Evolutionary conservation across 148 eudicot genomes (phyloP), one percentile per base, ranked within the genome.

Genomic region (Gaultheria prostrata): DNA sequence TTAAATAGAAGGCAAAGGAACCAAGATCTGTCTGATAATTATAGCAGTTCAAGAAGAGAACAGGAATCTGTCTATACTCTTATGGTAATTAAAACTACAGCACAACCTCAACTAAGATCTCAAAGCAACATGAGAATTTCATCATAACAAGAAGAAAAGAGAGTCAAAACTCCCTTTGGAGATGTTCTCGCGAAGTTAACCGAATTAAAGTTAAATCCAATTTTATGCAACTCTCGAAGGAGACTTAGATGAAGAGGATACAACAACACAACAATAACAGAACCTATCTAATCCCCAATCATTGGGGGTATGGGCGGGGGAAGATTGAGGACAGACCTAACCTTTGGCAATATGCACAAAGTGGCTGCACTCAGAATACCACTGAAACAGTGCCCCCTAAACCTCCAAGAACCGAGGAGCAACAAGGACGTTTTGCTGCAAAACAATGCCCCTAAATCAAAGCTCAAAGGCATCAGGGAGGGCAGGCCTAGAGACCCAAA

Each of bases 61-160:
- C 53, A 63, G 4, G 54, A n/a, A 4, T 46, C 63, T 7, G 13
- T 61, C 33, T 56, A 35, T 28, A 54, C 8, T 11, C 54, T 54
- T 63, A 4, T 53, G 1, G 26, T 18, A 6, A 35, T 79, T 76
- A 24, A 43, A 80, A 79, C 65, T 35, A 79, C 28, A 18, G 14
- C 26, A 80, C 33, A 80, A 61, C 65, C 26, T 61, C 15, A 63
- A 80, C 51, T 45, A 80, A 46, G 59, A 69, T 48, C 83, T 50
- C 57, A 70, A 50, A 56, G 12, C 30, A 70, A 30, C 21, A 50
- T 17, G 3, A 45, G 26, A 45, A 0, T 17, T 28, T 54, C 4
- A 45, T 9, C 15, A 35, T 46, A 65, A 80, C 59, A 80, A 50
- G 49, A 13, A 13, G 54, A 45, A 65, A 0, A 65, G 6, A 46